These are phyloP conservation scores for Wickerhamiella azymoides DNA, from an alignment of 805 yeast genomes.

Conservation along the genomic window DNA sequence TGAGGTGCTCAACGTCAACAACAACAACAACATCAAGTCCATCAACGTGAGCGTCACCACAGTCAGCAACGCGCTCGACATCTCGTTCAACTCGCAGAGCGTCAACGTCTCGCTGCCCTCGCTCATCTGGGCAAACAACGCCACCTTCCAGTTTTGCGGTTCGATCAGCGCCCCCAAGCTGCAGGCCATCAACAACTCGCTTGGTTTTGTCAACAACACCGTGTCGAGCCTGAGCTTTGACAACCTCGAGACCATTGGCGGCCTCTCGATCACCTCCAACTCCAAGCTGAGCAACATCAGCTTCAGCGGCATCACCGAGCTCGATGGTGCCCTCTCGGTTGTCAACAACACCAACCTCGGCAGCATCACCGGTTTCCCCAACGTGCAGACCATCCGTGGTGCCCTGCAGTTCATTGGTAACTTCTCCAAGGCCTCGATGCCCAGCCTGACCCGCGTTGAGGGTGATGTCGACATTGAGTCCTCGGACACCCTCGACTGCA, in stretches of 20 bases:
- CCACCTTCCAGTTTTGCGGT: constrained; percentile 69
- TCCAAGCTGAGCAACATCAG: constrained; percentile 52
- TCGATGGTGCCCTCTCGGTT: constrained; percentile 90
- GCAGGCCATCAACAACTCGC: constrained; percentile 61
- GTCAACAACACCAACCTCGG: constrained; percentile 68
- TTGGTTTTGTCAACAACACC: constrained; percentile 65
- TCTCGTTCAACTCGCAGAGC: constrained; percentile 73
- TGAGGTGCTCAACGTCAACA: constrained; percentile 53
- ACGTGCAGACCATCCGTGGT: constrained; percentile 68
- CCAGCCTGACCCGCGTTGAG: constrained; percentile 58
- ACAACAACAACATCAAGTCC: constrained; percentile 60
- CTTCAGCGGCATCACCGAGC: constrained; percentile 51
- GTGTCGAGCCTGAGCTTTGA: constrained; percentile 30
- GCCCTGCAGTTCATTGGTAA: constrained; percentile 71
- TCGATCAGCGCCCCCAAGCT: constrained; percentile 59
- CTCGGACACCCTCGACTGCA: constrained; percentile 56
- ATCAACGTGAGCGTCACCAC: constrained; percentile 55
- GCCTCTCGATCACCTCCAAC: constrained; percentile 65
- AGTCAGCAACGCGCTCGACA: constrained; percentile 60
- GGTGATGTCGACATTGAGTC: constrained; percentile 88
- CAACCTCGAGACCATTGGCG: constrained; percentile 52
- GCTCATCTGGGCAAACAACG: constrained; percentile 75
- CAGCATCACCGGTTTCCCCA: constrained; percentile 57
- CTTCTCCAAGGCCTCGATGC: constrained; percentile 67
- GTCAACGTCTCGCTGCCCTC: constrained; percentile 41